Conservation (phyloP, 2,329 filamentous ascomycete genomes). For the Cordyceps cateniannulata region DNA sequence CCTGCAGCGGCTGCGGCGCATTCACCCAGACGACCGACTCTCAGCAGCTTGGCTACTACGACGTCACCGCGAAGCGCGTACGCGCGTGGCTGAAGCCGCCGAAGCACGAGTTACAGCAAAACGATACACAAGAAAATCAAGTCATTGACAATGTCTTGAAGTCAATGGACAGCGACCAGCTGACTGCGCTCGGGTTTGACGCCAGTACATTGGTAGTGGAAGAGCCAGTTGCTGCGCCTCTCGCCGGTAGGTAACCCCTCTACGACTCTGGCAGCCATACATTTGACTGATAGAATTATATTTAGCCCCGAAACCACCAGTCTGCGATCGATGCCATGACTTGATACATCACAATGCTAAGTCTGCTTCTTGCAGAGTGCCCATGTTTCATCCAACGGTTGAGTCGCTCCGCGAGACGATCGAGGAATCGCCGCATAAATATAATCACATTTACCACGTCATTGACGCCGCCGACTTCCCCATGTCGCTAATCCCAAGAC, state of each 20-base stretch:
- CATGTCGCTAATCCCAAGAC: constrained; percentile 77
- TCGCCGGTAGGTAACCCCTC: not conserved
- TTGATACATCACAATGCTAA: constrained; percentile 70
- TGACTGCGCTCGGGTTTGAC: constrained; percentile 42
- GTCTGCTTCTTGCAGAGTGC: constrained; percentile 31
- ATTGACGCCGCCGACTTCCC: constrained; percentile 95
- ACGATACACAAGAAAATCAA: constrained; percentile 32
- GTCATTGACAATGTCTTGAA: constrained; percentile 42
- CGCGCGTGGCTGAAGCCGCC: constrained; percentile 35
- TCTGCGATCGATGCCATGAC: constrained; percentile 85
- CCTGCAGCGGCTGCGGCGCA: constrained; percentile 60
- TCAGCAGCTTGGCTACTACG: constrained; percentile 50
- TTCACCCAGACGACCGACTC: constrained; percentile 50
- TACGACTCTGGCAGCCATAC: not conserved
- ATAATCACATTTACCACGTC: constrained; percentile 93
- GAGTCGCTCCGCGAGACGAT: constrained; percentile 78
- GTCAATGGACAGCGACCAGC: constrained; percentile 32
- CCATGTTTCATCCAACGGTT: constrained; percentile 76
- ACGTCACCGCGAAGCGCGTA: constrained; percentile 44
- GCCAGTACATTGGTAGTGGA: constrained; percentile 31
- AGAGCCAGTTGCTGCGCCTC: constrained; percentile 6
- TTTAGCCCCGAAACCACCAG: constrained; percentile 37
- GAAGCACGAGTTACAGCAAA: constrained; percentile 13
- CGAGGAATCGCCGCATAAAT: constrained; percentile 77
- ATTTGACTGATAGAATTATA: constrained; percentile 11